A percentile compares a stretch with the other conserved stretches of the same genome.
Evolutionary conservation across 2,329 filamentous ascomycete species (phyloP).

Genomic region (Dactylellina parvicollis): DNA sequence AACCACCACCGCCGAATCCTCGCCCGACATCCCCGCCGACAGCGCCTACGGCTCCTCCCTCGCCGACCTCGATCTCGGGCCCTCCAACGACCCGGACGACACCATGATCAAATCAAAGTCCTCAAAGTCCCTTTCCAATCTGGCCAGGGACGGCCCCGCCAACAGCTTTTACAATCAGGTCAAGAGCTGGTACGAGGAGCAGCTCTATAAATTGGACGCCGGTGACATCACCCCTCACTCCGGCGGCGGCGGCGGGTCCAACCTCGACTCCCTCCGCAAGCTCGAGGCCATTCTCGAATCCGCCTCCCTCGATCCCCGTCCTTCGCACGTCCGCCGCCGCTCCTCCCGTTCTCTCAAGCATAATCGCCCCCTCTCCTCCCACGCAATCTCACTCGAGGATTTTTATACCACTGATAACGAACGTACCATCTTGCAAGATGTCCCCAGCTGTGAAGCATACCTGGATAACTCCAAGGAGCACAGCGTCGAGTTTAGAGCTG

Average conservation of each 20-base stretch:
- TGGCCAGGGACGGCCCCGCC: background rate
- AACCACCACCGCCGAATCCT: slow-evolving; percentile 40
- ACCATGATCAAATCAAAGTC: slow-evolving; percentile 20
- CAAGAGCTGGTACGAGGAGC: slow-evolving; percentile 43
- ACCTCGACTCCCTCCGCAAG: slow-evolving; percentile 31
- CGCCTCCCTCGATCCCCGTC: slow-evolving; percentile 34
- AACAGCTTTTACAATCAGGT: slow-evolving; percentile 50
- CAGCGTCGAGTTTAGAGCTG: slow-evolving; percentile 77
- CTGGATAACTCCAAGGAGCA: slow-evolving; percentile 48
- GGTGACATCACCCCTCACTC: background rate
- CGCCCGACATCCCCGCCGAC: slow-evolving; percentile 45
- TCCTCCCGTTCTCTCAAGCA: slow-evolving; percentile 37
- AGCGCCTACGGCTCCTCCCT: slow-evolving; percentile 43
- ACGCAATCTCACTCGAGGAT: slow-evolving; percentile 35
- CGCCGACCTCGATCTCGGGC: slow-evolving; percentile 47
- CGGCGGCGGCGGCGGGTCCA: background rate
- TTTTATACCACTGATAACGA: slow-evolving; percentile 52
- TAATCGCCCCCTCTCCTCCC: slow-evolving; percentile 16
- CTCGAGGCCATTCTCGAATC: slow-evolving; percentile 46
- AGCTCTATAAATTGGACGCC: slow-evolving; percentile 17
- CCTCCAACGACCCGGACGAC: slow-evolving; percentile 23
- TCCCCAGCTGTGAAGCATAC: slow-evolving; percentile 35
- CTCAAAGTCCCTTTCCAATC: slow-evolving; percentile 41
- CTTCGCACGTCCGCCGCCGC: slow-evolving; percentile 37
- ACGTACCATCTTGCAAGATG: slow-evolving; percentile 35